Evolutionary conservation across 2,329 filamentous ascomycete genomes (phyloP), one percentile per base, ranked within the genome.

Genomic region (Xylogone sp.): DNA sequence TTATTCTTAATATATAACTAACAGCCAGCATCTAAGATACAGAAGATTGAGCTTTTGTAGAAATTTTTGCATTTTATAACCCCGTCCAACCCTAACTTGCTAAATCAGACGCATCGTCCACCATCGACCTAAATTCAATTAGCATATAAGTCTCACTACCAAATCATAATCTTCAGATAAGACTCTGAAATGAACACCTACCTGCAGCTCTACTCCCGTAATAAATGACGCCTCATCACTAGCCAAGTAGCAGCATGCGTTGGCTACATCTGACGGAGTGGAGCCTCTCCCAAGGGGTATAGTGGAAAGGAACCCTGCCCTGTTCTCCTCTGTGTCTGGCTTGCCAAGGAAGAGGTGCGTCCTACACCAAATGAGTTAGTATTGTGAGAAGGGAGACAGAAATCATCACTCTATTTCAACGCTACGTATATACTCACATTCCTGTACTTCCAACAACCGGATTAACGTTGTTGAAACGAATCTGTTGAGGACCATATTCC

Each of bases 161-260:
- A n/a, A n/a, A n/a, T n/a, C n/a, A n/a, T n/a, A n/a, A n/a, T n/a
- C n/a, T n/a, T n/a, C n/a, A n/a, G n/a, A n/a, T n/a, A n/a, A n/a
- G n/a, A n/a, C n/a, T n/a, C n/a, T n/a, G n/a, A n/a, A n/a, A n/a
- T n/a, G n/a, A n/a, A n/a, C n/a, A n/a, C n/a, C n/a, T n/a, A n/a
- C n/a, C n/a, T n/a, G n/a, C n/a, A 90, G 71, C 55, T 87, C 84
- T 18, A 84, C 76, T 0, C 87, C 87, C 0, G 86, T 89, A 56
- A 91, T 80, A 60, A 90, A 90, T 2, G 73, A 75, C 0, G 83
- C 84, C 62, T 90, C 87, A 22, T 89, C 83, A 53, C 84, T 87
- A 2, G 83, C 84, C 44, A 91, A 66, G 63, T 86, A 91, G 18
- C 84, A 75, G 55, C 81, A 84, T 21, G 86, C 84, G 61, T 88